Conservation (phyloP, 257 asterid species). For the Capsicum baccatum region DNA sequence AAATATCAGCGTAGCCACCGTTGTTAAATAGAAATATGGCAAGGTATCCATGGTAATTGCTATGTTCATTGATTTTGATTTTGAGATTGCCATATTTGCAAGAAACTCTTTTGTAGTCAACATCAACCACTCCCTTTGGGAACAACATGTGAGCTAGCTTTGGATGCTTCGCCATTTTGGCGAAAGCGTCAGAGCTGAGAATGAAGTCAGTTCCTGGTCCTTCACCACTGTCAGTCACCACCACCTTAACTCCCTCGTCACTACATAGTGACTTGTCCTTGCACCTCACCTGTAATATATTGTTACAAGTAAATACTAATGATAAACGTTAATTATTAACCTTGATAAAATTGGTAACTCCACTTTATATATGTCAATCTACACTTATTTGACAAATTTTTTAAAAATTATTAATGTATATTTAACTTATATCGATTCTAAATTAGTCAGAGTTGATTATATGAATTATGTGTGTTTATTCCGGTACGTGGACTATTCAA, state of each 20-base stretch:
- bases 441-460: not conserved
- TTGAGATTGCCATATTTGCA: slow-evolving; percentile 33
- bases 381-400: too few species aligned
- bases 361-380: too few species aligned
- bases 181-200: slow-evolving; percentile 31
- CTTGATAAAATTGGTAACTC: too few species aligned
- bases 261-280: slow-evolving; percentile 35
- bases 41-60: slow-evolving; percentile 37
- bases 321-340: not conserved
- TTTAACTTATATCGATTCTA: not conserved
- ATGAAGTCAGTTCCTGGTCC: slow-evolving; percentile 40
- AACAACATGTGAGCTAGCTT: slow-evolving; percentile 26
- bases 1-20: slow-evolving; percentile 34
- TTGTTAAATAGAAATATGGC: slow-evolving; percentile 30
- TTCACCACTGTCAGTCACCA: slow-evolving; percentile 40
- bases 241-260: slow-evolving; percentile 36
- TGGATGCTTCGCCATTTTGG: slow-evolving; percentile 31
- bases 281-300: slow-evolving; percentile 43
- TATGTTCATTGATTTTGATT: slow-evolving; percentile 33
- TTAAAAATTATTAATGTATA: not conserved
- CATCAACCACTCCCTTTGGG: slow-evolving; percentile 39
- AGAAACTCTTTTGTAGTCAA: slow-evolving; percentile 36
- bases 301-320: not conserved
- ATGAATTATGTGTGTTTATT: not conserved
- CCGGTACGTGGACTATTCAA: too few species aligned